phyloP scores from a whole-genome alignment of 805 yeast genomes.

The Candida ipomoeae region DNA sequence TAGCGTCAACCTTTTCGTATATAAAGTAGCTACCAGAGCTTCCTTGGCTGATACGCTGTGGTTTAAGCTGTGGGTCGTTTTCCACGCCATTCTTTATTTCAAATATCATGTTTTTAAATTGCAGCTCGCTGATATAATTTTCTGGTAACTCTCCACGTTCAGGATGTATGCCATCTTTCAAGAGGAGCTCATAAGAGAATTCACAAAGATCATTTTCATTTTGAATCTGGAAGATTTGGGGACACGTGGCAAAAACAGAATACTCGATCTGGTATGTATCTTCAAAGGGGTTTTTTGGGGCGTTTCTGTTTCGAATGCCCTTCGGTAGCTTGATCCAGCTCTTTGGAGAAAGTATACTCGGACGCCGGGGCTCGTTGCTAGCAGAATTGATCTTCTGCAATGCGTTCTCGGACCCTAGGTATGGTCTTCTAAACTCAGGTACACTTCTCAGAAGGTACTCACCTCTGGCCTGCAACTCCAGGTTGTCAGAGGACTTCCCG shows the following conservation, averaged over 20 bases:
- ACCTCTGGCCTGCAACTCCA: background rate
- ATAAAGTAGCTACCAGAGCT: constrained; percentile 71
- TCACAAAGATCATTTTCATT: constrained; percentile 16
- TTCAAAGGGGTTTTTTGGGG: constrained; percentile 13
- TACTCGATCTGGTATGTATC: constrained; percentile 45
- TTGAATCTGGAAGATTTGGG: constrained; percentile 14
- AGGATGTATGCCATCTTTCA: constrained; percentile 12
- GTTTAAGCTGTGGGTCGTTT: constrained; percentile 33
- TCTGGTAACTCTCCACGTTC: constrained; percentile 20
- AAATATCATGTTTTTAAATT: constrained; percentile 40
- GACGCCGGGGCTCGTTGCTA: background rate
- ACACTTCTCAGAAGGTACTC: background rate
- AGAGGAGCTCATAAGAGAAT: constrained; percentile 11
- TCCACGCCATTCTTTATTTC: constrained; percentile 46
- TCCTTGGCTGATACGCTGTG: constrained; percentile 56
- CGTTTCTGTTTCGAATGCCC: constrained; percentile 1
- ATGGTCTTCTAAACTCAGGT: background rate
- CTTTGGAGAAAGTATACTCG: constrained; percentile 24
- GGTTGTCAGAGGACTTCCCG: background rate
- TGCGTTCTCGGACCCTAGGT: background rate
- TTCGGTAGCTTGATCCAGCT: constrained; percentile 20
- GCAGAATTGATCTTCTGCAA: background rate
- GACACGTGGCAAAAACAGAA: constrained; percentile 47
- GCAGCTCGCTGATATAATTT: constrained; percentile 18
- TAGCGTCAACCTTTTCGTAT: constrained; percentile 6